Percentiles rank a stretch among this genome's conserved stretches.
Evolutionary conservation across 441 rosid genomes (phyloP).

Genomic region (Pelargonium citronellum): DNA sequence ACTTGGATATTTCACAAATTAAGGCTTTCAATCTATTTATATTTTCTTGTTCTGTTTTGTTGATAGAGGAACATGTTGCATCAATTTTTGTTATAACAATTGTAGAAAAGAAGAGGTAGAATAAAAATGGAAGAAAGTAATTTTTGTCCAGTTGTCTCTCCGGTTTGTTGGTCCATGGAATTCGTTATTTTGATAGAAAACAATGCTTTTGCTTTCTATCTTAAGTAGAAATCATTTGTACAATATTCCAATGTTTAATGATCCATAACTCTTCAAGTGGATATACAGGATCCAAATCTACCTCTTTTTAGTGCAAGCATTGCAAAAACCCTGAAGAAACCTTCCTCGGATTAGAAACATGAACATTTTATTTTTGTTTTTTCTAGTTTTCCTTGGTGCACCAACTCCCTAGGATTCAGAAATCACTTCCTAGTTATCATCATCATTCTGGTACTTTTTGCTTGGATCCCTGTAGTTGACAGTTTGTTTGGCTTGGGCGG

Average conservation of each 20-base stretch:
- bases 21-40: neutral
- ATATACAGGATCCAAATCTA: neutral
- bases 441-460: neutral
- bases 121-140: neutral
- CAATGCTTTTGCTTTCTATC: neutral
- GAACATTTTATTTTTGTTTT: too few relatives aligned
- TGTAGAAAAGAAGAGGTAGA: neutral
- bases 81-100: neutral
- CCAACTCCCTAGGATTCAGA: neutral
- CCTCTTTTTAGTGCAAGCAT: neutral
- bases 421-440: neutral
- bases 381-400: neutral
- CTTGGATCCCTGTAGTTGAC: neutral
- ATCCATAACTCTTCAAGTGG: too few relatives aligned
- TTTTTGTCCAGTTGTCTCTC: neutral
- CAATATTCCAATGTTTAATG: too few relatives aligned
- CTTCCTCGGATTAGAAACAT: neutral
- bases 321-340: neutral
- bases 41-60: neutral
- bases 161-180: neutral
- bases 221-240: neutral
- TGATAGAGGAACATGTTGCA: too few relatives aligned
- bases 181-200: neutral
- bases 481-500: slow-evolving; percentile 8
- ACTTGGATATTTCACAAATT: neutral